Conservation (phyloP, 768 basidiomycete species). For the Thelephora ganbajun region DNA sequence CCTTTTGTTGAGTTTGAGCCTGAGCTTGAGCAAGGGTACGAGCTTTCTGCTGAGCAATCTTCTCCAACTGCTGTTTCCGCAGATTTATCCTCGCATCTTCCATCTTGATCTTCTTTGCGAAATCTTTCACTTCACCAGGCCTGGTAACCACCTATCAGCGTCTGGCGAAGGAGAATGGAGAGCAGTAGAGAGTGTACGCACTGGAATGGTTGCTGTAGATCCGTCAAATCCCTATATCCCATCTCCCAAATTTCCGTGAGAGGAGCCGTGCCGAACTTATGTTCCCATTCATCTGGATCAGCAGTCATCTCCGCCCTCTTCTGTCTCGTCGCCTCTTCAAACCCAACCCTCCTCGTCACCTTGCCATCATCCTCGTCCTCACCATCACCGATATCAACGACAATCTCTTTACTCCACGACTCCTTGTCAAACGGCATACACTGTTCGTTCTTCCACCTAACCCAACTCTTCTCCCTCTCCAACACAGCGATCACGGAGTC, state of each 20-base stretch:
- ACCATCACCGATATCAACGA: slow-evolving; percentile 17
- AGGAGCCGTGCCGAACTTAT: slow-evolving; percentile 51
- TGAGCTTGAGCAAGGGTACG: slow-evolving; percentile 19
- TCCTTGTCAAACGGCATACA: slow-evolving; percentile 72
- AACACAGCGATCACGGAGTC: slow-evolving; percentile 62
- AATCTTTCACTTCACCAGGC: slow-evolving; percentile 62
- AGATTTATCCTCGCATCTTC: slow-evolving; percentile 50
- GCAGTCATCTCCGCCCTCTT: slow-evolving; percentile 40
- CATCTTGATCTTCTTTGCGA: slow-evolving; percentile 53
- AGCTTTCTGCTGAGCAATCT: slow-evolving; percentile 26
- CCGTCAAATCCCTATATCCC: slow-evolving; percentile 53
- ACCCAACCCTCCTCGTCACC: slow-evolving; percentile 28
- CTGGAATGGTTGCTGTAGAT: slow-evolving; percentile 57
- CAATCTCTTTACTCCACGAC: slow-evolving; percentile 37
- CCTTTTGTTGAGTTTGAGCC: too few relatives aligned
- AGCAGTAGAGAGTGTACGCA: slow-evolving; percentile 12
- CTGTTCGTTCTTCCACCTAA: slow-evolving; percentile 76
- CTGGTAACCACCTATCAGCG: slow-evolving; percentile 19
- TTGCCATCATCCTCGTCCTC: not conserved
- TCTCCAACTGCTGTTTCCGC: slow-evolving; percentile 29
- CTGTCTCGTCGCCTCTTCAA: slow-evolving; percentile 48
- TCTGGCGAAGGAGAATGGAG: not conserved
- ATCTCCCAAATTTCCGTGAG: slow-evolving; percentile 76
- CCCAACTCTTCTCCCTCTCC: slow-evolving; percentile 81
- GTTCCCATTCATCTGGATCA: slow-evolving; percentile 47